These are phyloP conservation scores for Chenopodium quinoa DNA, from an alignment of 148 eudicot genomes.

Conservation along the genomic window DNA sequence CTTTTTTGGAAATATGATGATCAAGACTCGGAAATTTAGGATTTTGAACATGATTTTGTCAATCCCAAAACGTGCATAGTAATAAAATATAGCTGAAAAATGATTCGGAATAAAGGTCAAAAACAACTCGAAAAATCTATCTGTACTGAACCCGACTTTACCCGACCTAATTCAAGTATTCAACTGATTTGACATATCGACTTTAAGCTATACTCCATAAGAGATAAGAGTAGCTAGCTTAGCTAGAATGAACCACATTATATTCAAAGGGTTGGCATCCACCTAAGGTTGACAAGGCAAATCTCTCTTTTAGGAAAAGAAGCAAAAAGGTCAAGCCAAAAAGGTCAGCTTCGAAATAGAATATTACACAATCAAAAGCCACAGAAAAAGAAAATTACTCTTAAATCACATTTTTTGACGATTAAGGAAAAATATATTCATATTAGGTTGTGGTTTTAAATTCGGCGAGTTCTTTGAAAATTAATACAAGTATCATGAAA, in stretches of 20 bases:
- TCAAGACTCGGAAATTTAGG: background rate
- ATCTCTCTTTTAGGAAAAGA: constrained; percentile 12
- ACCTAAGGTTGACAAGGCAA: constrained; percentile 33
- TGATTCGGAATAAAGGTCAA: background rate
- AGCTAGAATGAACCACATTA: constrained; percentile 4
- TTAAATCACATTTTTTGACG: background rate
- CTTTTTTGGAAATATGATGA: background rate
- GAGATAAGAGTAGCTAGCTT: constrained; percentile 17
- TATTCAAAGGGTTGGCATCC: constrained; percentile 11
- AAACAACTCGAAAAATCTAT: background rate
- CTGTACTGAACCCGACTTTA: background rate
- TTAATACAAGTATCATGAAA: background rate
- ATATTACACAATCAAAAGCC: constrained; percentile 5
- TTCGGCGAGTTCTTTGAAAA: constrained; percentile 6
- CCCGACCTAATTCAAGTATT: background rate
- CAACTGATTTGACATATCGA: background rate
- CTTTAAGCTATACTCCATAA: too few relatives aligned
- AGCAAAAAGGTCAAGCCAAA: constrained; percentile 6
- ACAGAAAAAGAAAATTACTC: background rate
- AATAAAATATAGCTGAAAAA: background rate
- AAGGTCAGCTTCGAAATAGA: constrained; percentile 3
- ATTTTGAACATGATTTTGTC: background rate
- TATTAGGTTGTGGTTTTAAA: background rate
- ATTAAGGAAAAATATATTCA: background rate
- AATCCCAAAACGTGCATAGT: background rate